Percentiles rank a stretch among this genome's conserved stretches.
These are phyloP conservation scores for Nymphaea thermarum DNA, from an alignment of 164 flowering plant genomes.

Conservation along the genomic window DNA sequence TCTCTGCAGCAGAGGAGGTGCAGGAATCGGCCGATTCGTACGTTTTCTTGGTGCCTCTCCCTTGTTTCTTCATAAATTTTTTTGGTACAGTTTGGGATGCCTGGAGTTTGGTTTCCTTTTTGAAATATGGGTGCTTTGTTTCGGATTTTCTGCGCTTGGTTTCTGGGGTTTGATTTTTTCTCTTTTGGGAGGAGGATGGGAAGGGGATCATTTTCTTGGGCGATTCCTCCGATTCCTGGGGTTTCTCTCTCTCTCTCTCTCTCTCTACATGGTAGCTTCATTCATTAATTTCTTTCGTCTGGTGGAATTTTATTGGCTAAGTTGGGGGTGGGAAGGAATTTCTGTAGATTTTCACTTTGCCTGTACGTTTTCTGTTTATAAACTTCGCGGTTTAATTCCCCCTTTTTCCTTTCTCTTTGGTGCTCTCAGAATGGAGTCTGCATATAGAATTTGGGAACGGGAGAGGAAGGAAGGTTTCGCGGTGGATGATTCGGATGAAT, in stretches of 20 bases:
- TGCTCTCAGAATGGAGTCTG: conserved; percentile 68
- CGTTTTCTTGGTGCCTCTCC: conserved; percentile 8
- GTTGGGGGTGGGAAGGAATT: too few species aligned
- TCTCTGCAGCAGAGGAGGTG: conserved; percentile 87
- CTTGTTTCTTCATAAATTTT: not conserved
- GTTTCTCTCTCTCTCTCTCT: conserved; percentile 1
- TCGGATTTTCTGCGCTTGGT: not conserved
- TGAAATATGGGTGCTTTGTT: too few species aligned
- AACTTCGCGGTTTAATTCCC: not conserved
- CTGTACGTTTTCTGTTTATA: not conserved
- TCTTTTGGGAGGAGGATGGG: too few species aligned
- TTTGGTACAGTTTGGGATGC: not conserved
- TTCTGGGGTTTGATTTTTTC: not conserved
- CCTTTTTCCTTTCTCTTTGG: not conserved
- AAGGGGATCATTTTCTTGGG: not conserved
- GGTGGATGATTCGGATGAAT: conserved; percentile 29
- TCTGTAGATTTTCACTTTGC: not conserved
- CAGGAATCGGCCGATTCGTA: conserved; percentile 86
- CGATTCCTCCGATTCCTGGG: not conserved
- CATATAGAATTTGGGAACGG: conserved; percentile 59
- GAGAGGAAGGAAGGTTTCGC: conserved; percentile 36
- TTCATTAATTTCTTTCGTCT: too few species aligned
- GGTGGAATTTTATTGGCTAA: too few species aligned
- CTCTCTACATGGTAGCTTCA: too few species aligned
- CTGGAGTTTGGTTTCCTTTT: not conserved